Evolutionary conservation across 176 grass and related monocot genomes (phyloP).

Genomic region (Carex pumila): DNA sequence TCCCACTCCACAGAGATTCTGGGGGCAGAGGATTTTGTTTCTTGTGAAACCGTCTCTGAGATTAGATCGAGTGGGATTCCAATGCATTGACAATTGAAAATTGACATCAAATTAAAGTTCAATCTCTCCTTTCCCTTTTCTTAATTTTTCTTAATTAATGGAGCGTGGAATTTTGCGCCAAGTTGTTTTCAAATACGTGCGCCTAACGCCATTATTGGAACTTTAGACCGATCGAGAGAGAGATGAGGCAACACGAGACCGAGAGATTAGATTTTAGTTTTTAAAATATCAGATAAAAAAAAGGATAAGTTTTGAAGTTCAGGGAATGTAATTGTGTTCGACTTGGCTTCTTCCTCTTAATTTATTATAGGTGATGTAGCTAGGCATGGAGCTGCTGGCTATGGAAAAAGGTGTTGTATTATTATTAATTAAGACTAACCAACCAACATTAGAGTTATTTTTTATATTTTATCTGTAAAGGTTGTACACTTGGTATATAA

Average conservation of each 20-base stretch:
- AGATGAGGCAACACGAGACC: constrained; percentile 12
- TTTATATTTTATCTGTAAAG: background rate
- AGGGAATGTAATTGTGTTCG: background rate
- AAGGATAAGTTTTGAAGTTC: background rate
- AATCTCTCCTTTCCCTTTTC: background rate
- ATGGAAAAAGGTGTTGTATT: background rate
- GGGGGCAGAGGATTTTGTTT: too few species aligned
- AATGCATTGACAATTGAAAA: constrained; percentile 11
- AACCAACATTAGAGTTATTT: background rate
- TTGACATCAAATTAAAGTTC: background rate
- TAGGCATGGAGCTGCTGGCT: background rate
- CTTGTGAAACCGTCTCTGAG: background rate
- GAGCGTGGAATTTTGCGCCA: constrained; percentile 4
- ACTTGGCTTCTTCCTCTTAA: constrained; percentile 13
- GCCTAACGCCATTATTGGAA: background rate
- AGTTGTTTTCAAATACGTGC: background rate
- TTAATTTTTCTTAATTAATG: background rate
- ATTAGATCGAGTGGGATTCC: background rate
- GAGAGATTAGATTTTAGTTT: background rate
- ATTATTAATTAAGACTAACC: background rate
- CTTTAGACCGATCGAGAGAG: background rate
- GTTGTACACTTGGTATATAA: background rate
- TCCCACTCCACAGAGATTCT: too few species aligned
- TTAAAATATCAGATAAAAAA: too few species aligned
- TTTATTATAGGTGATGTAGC: background rate